Conservation (phyloP, 2,329 filamentous ascomycete species). For the Ceratocystis albifundus region DNA sequence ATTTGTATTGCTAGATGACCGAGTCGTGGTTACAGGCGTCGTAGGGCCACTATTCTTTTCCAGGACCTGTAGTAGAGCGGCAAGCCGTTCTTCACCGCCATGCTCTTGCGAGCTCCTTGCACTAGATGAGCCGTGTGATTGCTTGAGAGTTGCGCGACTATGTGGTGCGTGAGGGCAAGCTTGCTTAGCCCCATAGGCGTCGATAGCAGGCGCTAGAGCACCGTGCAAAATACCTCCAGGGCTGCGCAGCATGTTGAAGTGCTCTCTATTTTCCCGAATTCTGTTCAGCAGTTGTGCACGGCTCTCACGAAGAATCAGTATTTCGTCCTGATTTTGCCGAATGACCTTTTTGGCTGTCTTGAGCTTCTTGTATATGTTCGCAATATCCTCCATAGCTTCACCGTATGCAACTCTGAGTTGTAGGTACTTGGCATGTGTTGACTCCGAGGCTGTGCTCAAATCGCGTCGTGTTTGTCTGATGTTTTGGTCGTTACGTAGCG, state of each 20-base stretch:
- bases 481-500: slow-evolving; percentile 63
- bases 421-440: slow-evolving; percentile 42
- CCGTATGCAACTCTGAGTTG: slow-evolving; percentile 58
- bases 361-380: slow-evolving; percentile 51
- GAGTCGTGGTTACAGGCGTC: slow-evolving; percentile 44
- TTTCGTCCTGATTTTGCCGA: slow-evolving; percentile 63
- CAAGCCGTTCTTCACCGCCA: slow-evolving; percentile 53
- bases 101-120: slow-evolving; percentile 12
- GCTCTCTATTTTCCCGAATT: slow-evolving; percentile 80
- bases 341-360: slow-evolving; percentile 67
- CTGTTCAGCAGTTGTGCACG: slow-evolving; percentile 66
- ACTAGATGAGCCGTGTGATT: slow-evolving; percentile 30
- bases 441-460: slow-evolving; percentile 41
- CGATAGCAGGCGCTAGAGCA: slow-evolving; percentile 45
- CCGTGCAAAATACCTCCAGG: slow-evolving; percentile 57
- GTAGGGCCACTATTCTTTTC: slow-evolving; percentile 60
- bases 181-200: slow-evolving; percentile 19
- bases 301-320: slow-evolving; percentile 59
- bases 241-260: slow-evolving; percentile 67
- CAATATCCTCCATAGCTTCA: slow-evolving; percentile 54
- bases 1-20: slow-evolving; percentile 27
- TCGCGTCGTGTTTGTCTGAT: slow-evolving; percentile 49
- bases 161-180: slow-evolving; percentile 29
- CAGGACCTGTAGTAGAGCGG: slow-evolving; percentile 68
- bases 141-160: slow-evolving; percentile 34